phyloP scores from a whole-genome alignment of 2,329 filamentous ascomycete species.

The Tolypocladium cylindrosporum region DNA sequence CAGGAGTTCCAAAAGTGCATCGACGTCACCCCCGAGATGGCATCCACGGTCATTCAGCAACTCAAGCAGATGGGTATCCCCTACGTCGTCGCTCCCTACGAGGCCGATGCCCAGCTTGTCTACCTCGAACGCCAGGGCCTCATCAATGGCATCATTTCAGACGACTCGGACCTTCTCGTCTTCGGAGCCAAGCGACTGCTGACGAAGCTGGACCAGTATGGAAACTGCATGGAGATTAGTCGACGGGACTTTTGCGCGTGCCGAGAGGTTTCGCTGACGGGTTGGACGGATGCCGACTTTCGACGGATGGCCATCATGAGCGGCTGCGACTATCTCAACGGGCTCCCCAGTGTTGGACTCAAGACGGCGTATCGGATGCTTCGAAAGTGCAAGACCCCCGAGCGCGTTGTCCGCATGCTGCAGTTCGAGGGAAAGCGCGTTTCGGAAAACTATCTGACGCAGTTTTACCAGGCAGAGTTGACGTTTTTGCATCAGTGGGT shows the following conservation, averaged over 20 bases:
- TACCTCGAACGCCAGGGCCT: constrained; percentile 83
- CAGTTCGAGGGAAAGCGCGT: constrained; percentile 86
- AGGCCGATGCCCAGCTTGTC: constrained; percentile 93
- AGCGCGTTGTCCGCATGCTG: constrained; percentile 70
- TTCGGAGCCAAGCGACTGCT: constrained; percentile 86
- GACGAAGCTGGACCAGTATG: constrained; percentile 90
- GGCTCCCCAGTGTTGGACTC: constrained; percentile 75
- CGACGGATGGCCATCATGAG: constrained; percentile 92
- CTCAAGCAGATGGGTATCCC: constrained; percentile 70
- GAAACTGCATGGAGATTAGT: constrained; percentile 86
- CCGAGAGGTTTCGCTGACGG: constrained; percentile 77
- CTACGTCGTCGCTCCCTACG: constrained; percentile 92
- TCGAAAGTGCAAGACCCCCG: constrained; percentile 79
- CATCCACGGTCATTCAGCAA: constrained; percentile 80
- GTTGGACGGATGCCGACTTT: constrained; percentile 88
- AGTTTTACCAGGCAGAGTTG: constrained; percentile 77
- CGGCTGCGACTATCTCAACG: constrained; percentile 89
- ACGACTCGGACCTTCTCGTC: constrained; percentile 92
- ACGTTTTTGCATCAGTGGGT: constrained; percentile 95
- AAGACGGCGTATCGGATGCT: constrained; percentile 91
- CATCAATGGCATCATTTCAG: constrained; percentile 81
- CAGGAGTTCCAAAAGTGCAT: constrained; percentile 89
- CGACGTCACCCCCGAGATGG: constrained; percentile 95
- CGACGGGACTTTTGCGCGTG: constrained; percentile 82
- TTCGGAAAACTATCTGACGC: constrained; percentile 68